Base-by-base conservation (phyloP, 1,284 basidiomycete genomes). In the Rhodotorula sp. region DNA sequence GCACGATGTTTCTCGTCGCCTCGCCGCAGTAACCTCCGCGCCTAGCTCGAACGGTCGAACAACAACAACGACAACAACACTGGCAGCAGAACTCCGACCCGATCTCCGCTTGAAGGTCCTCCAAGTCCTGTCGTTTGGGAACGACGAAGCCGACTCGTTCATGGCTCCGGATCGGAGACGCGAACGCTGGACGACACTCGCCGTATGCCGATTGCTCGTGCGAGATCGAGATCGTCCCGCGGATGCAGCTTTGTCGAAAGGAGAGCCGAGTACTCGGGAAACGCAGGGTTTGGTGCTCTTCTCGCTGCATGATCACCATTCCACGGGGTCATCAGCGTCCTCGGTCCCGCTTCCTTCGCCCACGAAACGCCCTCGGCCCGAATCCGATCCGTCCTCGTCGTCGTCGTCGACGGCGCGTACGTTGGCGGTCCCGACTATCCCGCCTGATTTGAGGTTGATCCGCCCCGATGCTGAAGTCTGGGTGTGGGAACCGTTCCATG, bases 211-310 rank as follows among this genome's bases (percentile, higher is more conserved):
- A 7, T 45, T 50, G 26, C 49, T n/a, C 34, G n/a, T 12, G 45
- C 19, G 14, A 18, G 6, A 34, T 19, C 8, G 19, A 4, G 15
- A 7, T 16, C 64, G 23, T n/a, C 21, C 18, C 21, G 52, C 26
- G 31, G 31, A 7, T 34, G 34, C 5, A 1, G 34, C 43, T 1
- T 12, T 1, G 8, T n/a, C 31, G 14, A n/a, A 3, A 21, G n/a
- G 18, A 6, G 19, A 28, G 23, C 1, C 18, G 7, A 12, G 0
- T 21, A 16, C 28, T 14, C 57, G 45, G 19, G 68, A 67, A n/a
- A 47, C 61, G 26, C 23, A 38, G 38, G 72, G 72, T 14, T 64
- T 68, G 56, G 72, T 73, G 62, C 54, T 73, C 50, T 70, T 73
- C 50, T 73, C 72, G 16, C 64, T 73, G 7, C 65, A 73, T 45